Evolutionary conservation across 2,329 filamentous ascomycete genomes (phyloP).

Genomic region (Phaeomoniella chlamydospora): DNA sequence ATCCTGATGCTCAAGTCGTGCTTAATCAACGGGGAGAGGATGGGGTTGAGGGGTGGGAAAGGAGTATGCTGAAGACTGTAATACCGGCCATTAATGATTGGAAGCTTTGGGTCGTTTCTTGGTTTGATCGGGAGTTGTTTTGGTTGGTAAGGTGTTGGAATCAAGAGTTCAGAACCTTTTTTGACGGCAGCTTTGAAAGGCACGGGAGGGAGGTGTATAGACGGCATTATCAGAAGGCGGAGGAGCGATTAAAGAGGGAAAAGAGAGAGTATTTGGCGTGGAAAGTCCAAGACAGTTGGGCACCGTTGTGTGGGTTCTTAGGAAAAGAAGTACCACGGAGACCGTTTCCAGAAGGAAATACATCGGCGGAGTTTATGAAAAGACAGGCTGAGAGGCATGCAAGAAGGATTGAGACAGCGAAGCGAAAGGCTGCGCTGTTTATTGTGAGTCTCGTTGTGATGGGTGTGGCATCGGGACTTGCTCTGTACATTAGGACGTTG

Average conservation of each 20-base stretch:
- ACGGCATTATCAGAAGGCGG: neutral
- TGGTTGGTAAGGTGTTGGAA: neutral
- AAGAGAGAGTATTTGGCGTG: neutral
- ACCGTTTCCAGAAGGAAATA: neutral
- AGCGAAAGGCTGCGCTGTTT: too few relatives aligned
- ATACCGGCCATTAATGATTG: neutral
- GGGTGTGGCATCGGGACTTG: too few relatives aligned
- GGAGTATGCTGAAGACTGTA: neutral
- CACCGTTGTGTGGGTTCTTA: neutral
- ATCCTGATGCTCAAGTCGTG: conserved; percentile 16
- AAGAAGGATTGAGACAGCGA: too few relatives aligned
- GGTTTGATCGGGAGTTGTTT: neutral
- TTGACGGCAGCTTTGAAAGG: neutral
- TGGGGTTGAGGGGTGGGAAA: neutral
- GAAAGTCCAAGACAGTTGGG: neutral
- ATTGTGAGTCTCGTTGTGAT: too few relatives aligned
- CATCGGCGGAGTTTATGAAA: neutral
- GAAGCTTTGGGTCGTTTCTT: neutral
- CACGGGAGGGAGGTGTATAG: neutral
- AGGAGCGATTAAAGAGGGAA: neutral
- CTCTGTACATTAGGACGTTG: too few relatives aligned
- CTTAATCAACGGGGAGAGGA: conserved; percentile 5
- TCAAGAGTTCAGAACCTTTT: neutral
- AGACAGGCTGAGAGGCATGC: too few relatives aligned
- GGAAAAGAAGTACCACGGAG: neutral